These are phyloP conservation scores for Primulina huaijiensis DNA, from an alignment of 257 asterid genomes.

Conservation along the genomic window DNA sequence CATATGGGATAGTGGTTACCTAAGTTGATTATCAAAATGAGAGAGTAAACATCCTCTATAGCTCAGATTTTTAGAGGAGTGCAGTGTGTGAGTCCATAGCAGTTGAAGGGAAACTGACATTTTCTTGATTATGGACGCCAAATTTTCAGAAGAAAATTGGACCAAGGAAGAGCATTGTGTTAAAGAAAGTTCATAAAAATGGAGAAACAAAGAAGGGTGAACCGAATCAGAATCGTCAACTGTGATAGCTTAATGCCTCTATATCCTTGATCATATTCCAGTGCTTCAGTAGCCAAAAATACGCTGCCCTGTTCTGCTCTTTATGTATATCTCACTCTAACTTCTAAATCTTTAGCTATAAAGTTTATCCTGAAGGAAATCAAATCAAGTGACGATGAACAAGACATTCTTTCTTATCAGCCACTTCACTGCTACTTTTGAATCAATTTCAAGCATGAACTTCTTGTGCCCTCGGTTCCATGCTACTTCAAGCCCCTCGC, in stretches of 20 bases:
- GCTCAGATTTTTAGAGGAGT: constrained; percentile 33
- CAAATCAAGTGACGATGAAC: no score
- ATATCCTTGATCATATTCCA: background rate
- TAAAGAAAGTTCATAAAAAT: constrained; percentile 6
- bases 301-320: no score
- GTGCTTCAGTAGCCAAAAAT: no score
- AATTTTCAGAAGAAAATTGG: constrained; percentile 22
- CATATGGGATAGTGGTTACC: constrained; percentile 42
- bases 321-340: no score
- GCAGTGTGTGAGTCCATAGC: constrained; percentile 40
- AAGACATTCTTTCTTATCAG: no score
- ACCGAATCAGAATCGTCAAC: constrained; percentile 11
- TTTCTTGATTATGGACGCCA: constrained; percentile 34
- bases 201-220: constrained; percentile 34
- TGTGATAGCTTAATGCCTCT: constrained; percentile 22
- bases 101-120: constrained; percentile 59
- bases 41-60: constrained; percentile 35
- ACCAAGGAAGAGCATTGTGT: constrained; percentile 27
- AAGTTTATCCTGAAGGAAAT: no score
- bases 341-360: no score
- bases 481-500: no score
- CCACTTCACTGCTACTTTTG: no score
- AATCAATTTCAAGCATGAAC: no score
- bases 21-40: constrained; percentile 37
- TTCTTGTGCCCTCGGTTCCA: no score